Base-by-base conservation (phyloP, 202 grass and related monocot species). In the Alloteropsis angusta region DNA sequence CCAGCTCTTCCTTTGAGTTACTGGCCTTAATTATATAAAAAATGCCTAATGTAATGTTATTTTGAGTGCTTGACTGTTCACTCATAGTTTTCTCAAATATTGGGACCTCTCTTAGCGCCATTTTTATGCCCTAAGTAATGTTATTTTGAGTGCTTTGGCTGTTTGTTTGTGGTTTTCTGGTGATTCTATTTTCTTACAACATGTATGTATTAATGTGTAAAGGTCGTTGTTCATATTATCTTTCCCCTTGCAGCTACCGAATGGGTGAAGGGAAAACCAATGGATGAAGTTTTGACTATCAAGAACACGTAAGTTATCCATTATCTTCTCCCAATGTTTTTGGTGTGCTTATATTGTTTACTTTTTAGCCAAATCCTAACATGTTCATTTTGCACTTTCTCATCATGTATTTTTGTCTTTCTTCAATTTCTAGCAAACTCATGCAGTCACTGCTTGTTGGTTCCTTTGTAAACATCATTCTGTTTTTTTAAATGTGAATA, bases 211-310 rank as follows among this genome's bases (percentile, higher is more conserved):
- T 36, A 62, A 42, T 3, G 96, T 99, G 83, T 65, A 32, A 22
- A 18, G 11, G 56, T 48, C 4, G 36, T 46, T 19, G 2, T 5
- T 82, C n/a, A 83, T 69, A 28, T 4, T 4, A 80, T 61, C 11
- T 23, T 9, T 83, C 18, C 73, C 35, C 1, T 77, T 85, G 32
- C 87, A 98, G 95, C 89, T 14, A 91, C 77, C 10, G 95, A 98
- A 47, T 98, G 95, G 92, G 84, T 98, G 36, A 98, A 98, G 83
- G 95, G 95, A 43, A 92, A 86, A 64, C 84, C 90, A 65, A 91
- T 82, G 92, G 92, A 95, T 5, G 92, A 98, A 79, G 89, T 94
- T 6, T 0, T 83, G 42, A 38, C 81, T 5, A 95, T 98, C 64
- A 98, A 90, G 74, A 98, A 98, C 81, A 91, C 85, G 89, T 93